Evolutionary conservation across 2,329 filamentous ascomycete species (phyloP).

Genomic region (Aspergillus aculeatus): DNA sequence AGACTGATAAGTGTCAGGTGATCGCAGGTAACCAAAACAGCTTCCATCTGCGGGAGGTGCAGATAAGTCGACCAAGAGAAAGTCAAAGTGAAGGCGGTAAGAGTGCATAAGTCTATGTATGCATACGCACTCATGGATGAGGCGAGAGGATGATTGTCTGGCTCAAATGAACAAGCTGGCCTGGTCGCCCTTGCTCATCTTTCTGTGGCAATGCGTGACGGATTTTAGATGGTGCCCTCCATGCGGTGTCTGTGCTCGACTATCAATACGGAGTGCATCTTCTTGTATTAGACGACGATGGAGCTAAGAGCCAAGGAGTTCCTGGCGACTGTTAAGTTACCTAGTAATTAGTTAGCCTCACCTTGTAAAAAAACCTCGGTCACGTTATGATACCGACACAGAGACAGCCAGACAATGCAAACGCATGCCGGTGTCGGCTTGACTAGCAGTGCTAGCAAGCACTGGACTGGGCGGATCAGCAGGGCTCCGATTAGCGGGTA

Average conservation of each 20-base stretch:
- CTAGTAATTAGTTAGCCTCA: no score
- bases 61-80: neutral
- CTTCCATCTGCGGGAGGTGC: neutral
- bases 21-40: neutral
- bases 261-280: neutral
- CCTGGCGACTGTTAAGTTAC: no score
- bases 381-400: neutral
- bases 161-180: constrained; percentile 1
- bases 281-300: no score
- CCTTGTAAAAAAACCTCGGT: no score
- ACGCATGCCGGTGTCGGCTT: constrained; percentile 4
- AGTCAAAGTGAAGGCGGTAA: neutral
- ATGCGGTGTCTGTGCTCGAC: constrained; percentile 8
- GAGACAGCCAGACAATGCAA: neutral
- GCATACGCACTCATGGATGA: neutral
- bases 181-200: constrained; percentile 7
- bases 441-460: constrained; percentile 1
- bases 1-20: constrained; percentile 4
- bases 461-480: constrained; percentile 18
- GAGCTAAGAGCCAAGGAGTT: no score
- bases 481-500: constrained; percentile 17
- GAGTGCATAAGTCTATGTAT: no score
- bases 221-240: no score
- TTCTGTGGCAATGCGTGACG: no score
- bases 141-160: neutral